A percentile compares a stretch with the other conserved stretches of the same genome.
phyloP scores from a whole-genome alignment of 2,329 filamentous ascomycete genomes.

The Aureobasidium lini region DNA sequence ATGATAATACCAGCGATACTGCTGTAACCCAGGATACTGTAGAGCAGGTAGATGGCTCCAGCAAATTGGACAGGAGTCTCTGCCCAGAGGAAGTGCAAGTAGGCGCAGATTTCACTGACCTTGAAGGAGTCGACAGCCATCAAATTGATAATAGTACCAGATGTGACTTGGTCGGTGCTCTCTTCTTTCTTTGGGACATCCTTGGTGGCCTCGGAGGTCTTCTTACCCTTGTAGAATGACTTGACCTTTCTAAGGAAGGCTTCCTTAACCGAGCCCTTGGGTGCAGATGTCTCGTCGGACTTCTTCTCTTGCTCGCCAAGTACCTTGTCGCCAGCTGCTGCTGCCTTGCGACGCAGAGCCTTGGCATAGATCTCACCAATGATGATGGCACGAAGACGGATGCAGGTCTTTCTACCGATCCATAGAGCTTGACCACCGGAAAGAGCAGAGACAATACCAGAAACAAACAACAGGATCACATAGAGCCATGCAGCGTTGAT shows the following conservation, averaged over 20 bases:
- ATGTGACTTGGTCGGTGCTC: slow-evolving; percentile 66
- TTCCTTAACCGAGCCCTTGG: slow-evolving; percentile 24
- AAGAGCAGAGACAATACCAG: slow-evolving; percentile 73
- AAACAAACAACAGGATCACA: slow-evolving; percentile 79
- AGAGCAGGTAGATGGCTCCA: slow-evolving; percentile 74
- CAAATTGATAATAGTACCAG: slow-evolving; percentile 97
- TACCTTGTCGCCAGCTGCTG: slow-evolving; percentile 66
- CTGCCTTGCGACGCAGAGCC: slow-evolving; percentile 81
- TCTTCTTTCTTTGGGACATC: slow-evolving; percentile 27
- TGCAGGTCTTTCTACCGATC: slow-evolving; percentile 90
- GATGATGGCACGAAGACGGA: slow-evolving; percentile 86
- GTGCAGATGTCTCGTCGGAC: slow-evolving; percentile 25
- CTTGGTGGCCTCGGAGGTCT: slow-evolving; percentile 43
- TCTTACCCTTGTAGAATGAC: slow-evolving; percentile 52
- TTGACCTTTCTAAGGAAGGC: slow-evolving; percentile 40
- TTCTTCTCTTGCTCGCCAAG: slow-evolving; percentile 52
- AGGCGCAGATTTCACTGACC: slow-evolving; percentile 87
- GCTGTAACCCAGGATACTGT: slow-evolving; percentile 82
- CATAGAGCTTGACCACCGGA: slow-evolving; percentile 81
- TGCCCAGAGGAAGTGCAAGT: slow-evolving; percentile 92
- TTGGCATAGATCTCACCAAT: slow-evolving; percentile 98
- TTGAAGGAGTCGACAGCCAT: slow-evolving; percentile 99
- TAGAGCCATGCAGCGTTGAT: slow-evolving; percentile 91
- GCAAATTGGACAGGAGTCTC: slow-evolving; percentile 82
- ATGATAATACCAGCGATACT: slow-evolving; percentile 88